Evolutionary conservation across 169 alveolate species (phyloP).

Genomic region (Eimeria maxima): DNA sequence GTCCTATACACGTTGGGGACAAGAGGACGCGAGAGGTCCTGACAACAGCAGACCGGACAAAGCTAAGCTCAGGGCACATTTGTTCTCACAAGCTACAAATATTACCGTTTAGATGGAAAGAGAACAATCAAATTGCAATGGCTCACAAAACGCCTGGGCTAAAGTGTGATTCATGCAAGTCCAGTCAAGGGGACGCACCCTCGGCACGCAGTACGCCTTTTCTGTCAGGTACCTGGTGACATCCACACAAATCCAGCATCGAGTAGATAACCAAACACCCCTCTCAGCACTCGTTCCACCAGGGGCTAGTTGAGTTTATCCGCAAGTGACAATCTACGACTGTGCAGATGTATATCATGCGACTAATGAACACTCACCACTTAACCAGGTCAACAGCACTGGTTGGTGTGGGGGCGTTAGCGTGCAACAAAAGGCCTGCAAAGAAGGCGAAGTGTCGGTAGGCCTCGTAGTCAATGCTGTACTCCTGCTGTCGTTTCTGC

Average conservation of each 20-base stretch:
- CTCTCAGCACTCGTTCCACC: neutral
- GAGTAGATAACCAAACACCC: neutral
- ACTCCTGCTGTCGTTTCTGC: conserved; percentile 71
- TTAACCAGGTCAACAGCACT: conserved; percentile 51
- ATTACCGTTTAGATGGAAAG: neutral
- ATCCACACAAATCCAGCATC: neutral
- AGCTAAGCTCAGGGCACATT: neutral
- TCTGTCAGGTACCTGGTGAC: conserved; percentile 59
- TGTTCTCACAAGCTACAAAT: neutral
- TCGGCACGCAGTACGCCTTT: conserved; percentile 70
- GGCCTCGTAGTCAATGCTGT: conserved; percentile 74
- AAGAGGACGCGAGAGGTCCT: conserved; percentile 54
- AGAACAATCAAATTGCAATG: neutral
- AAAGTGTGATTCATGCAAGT: neutral
- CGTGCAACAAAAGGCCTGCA: conserved; percentile 41
- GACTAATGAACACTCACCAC: neutral
- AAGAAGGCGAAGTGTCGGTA: conserved; percentile 72
- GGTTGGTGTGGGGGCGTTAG: conserved; percentile 47
- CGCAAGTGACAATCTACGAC: neutral
- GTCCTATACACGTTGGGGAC: conserved; percentile 41
- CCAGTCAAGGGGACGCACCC: conserved; percentile 1
- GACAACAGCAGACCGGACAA: neutral
- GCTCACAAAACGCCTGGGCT: neutral
- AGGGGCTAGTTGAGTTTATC: neutral
- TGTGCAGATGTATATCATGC: neutral